Evolutionary conservation across 345 rosid species (phyloP), one percentile per base, ranked within the genome.

Genomic region (Clausena lansium): DNA sequence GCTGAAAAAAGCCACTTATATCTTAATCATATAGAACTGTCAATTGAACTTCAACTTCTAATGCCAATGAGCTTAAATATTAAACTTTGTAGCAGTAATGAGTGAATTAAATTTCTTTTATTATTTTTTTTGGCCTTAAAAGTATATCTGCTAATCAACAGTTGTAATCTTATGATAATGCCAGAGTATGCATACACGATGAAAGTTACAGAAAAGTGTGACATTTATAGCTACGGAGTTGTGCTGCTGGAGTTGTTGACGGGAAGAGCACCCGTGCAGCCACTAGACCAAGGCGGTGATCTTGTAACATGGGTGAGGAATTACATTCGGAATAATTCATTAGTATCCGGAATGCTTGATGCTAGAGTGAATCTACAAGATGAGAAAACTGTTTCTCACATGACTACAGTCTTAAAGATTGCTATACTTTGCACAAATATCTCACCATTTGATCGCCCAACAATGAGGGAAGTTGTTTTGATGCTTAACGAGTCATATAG

Each of bases 131-230:
- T 71, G 30, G 10, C 30, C 13, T 55, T n/a, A 32, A 22, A 22
- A 54, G 36, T 32, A 13, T 52, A 19, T 67, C 2, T 11, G 25
- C 9, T 73, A 32, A 59, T 38, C 67, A 9, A 67, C 14, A 17
- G 30, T 67, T 32, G 32, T 55, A 22, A 13, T 45, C 50, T 45
- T 45, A 76, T 62, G 4, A 24, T 30, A 35, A 38, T 67, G 67
- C 59, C 89, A 91, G 99, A 95, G 76, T 93, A 93, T 77, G 98
- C 99, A 65, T 95, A 93, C 79, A 93, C 99, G 22, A 90, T 93
- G 99, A 95, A 95, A 79, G 92, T 93, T 41, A 91, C 97, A 0
- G 99, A 95, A 82, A 95, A 93, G 79, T 90, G 98, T 39, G 99
- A 95, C 85, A 88, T 87, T 36, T 95, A 95, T 39, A 93, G 99